Conservation (phyloP, 345 rosid species). For the Angophora floribunda region DNA sequence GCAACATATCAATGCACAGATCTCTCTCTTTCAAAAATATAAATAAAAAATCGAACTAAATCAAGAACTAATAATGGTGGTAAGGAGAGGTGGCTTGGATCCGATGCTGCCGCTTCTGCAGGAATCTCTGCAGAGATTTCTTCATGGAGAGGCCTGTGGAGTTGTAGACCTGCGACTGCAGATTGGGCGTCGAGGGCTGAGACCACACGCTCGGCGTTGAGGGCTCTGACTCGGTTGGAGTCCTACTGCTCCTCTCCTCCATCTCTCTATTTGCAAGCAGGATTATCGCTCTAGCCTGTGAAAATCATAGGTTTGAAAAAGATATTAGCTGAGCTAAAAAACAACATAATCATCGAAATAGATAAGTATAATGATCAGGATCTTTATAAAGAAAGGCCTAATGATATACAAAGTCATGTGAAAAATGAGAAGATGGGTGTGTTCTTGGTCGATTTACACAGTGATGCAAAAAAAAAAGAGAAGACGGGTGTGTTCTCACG, state of each 20-base stretch:
- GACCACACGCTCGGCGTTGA: neutral
- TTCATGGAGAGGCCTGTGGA: slow-evolving; percentile 9
- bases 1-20: neutral
- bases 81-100: slow-evolving; percentile 3
- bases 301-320: neutral
- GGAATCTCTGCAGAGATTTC: slow-evolving; percentile 11
- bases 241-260: neutral
- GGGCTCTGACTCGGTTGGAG: neutral
- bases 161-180: neutral
- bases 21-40: neutral
- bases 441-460: no score
- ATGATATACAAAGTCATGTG: no score
- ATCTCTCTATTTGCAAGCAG: slow-evolving; percentile 5
- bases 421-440: no score
- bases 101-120: slow-evolving; percentile 13
- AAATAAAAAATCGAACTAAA: neutral
- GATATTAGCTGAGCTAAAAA: neutral
- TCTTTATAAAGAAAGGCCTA: neutral
- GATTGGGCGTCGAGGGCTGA: neutral
- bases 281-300: slow-evolving; percentile 11
- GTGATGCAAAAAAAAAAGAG: no score
- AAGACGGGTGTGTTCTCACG: neutral
- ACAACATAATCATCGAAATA: neutral
- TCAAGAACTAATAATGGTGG: neutral
- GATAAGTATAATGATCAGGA: neutral